Evolutionary conservation across 208 protist genomes (phyloP).

Genomic region (Naegleria lovaniensis): DNA sequence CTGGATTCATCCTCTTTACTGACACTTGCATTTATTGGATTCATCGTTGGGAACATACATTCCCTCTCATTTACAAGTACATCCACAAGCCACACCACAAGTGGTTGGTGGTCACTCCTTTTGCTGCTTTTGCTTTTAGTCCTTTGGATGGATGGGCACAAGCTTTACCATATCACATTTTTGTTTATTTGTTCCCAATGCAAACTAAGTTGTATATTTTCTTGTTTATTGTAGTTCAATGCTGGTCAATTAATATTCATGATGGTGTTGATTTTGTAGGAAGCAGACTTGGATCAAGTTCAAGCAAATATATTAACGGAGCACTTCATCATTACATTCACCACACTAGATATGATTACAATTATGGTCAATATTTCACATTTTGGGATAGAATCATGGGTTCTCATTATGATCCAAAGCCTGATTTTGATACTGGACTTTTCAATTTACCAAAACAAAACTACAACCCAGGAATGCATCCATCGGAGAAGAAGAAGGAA

Average conservation of each 20-base stretch:
- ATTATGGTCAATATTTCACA: constrained; percentile 64
- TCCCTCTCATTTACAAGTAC: constrained; percentile 47
- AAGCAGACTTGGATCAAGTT: not conserved
- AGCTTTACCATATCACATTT: constrained; percentile 55
- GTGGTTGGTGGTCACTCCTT: constrained; percentile 37
- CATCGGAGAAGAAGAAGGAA: not conserved
- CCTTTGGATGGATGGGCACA: constrained; percentile 56
- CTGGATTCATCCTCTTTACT: constrained; percentile 52
- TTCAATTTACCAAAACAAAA: constrained; percentile 21
- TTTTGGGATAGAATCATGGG: constrained; percentile 52
- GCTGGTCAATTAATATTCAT: constrained; percentile 62
- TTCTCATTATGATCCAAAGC: constrained; percentile 32
- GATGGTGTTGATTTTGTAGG: constrained; percentile 26
- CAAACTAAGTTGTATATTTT: constrained; percentile 48
- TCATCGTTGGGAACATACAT: constrained; percentile 47
- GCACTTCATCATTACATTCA: constrained; percentile 51
- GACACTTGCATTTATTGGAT: constrained; percentile 61
- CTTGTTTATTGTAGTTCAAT: constrained; percentile 53
- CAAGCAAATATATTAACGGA: not conserved
- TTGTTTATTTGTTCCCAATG: constrained; percentile 50
- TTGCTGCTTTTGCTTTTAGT: constrained; percentile 56
- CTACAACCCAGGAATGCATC: not conserved
- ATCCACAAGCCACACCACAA: constrained; percentile 57
- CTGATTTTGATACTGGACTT: not conserved
- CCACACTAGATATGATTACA: constrained; percentile 53